Base-by-base conservation (phyloP, 495 filamentous ascomycete genomes). In the Aspergillus biplanus region DNA sequence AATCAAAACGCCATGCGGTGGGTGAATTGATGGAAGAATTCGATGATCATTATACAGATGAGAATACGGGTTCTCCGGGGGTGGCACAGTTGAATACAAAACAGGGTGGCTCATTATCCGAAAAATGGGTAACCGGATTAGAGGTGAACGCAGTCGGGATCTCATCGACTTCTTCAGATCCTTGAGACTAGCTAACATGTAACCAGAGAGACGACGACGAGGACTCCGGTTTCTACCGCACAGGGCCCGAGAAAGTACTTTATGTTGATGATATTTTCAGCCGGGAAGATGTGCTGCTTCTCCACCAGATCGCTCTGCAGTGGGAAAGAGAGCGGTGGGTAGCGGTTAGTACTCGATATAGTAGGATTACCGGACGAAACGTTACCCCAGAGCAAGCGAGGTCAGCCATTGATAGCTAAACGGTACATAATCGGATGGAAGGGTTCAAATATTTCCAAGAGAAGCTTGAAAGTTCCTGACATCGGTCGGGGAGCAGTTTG, bases 251-350 rank as follows among this genome's bases (percentile, higher is more conserved):
- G 46, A 57, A 33, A 42, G 59, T 63, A 37, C 52, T 42, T 16
- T 68, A 62, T 34, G 56, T 64, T 55, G 64, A 66, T 21, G 59
- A 65, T 21, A 58, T 59, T 0, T 63, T 69, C 34, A 54, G 55
- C 15, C 11, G 62, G 31, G 58, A 67, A 39, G 67, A 69, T 9
- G 64, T 64, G n/a, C 16, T 67, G 9, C 64, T 71, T 15, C 57
- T 71, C 11, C 64, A 65, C 49, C 60, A 49, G 21, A 63, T 69
- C 21, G 64, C 62, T 8, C 54, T 48, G 31, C 47, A 65, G 54
- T 71, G 65, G 66, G 58, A 68, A 44, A 49, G 37, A 35, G 65
- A 68, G 34, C 61, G 62, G 12, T 71, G 65, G 66, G n/a, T 60
- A 15, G 53, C 56, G 3, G 65, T 69, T 15, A 67, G 65, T 34